Base-by-base conservation (phyloP, 2,329 filamentous ascomycete genomes). In the Xylaria sp. region DNA sequence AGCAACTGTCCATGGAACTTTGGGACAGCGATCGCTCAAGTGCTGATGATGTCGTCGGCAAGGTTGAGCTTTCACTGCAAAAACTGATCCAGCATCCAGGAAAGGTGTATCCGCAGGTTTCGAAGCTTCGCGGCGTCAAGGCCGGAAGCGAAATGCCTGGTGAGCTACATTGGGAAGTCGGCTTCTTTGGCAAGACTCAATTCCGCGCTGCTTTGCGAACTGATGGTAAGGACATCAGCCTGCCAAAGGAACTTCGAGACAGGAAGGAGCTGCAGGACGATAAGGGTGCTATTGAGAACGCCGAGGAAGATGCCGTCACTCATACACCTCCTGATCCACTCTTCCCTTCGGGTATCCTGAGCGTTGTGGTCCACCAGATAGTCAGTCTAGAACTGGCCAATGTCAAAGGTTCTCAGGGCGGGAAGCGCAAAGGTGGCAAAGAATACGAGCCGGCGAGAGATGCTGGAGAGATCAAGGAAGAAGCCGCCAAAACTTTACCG, bases 11-110 rank as follows among this genome's bases (percentile, higher is more conserved):
- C 10, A 90, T 98, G 72, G 95, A 98, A 79, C 88, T 98, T 0
- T 98, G 96, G 96, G 96, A 98, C 80, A 97, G 93, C 60, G 96
- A 98, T 79, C 88, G 94, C 55, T 93, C 92, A 49, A 96, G 93
- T 10, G 93, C 95, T 0, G 96, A 98, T 77, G 96, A 98, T 75
- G 92, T 98, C 55, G 94, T 98, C 15, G 96, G 96, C 63, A 98
- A 98, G 80, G 89, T 98, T 20, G 94, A 98, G 78, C 83, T 98
- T 2, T 95, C 93, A 43, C 94, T 99, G 78, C 94, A 97, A 75
- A 94, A 98, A 79, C 91, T 99, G 83, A 97, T 98, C 67, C 92
- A 97, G 76, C 92, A 98, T 77, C 94, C 95, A 0, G 93, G 94
- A 43, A 93, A 92, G 76, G 97, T 98, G 93, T 97, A 94, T 75